These are phyloP conservation scores for Phytophthora macrochlamydospora DNA, from an alignment of 352 stramenopile species.

Conservation along the genomic window DNA sequence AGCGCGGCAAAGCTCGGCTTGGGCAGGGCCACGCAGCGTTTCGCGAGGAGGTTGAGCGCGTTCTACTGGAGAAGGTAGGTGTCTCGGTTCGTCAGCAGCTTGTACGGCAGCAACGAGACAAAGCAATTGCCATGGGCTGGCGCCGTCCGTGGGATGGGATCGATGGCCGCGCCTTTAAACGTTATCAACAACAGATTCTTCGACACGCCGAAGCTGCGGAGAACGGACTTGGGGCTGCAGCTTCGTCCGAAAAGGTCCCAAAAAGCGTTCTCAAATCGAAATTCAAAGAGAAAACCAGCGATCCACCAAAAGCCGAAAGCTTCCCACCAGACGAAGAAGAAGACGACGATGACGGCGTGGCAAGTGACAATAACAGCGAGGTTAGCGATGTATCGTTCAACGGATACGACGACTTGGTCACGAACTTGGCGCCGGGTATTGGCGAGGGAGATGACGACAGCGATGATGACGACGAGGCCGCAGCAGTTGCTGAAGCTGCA, in stretches of 20 bases:
- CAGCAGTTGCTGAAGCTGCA: constrained; percentile 21
- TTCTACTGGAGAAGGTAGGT: constrained; percentile 58
- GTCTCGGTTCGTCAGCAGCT: constrained; percentile 56
- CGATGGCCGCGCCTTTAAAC: constrained; percentile 60
- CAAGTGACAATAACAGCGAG: constrained; percentile 66
- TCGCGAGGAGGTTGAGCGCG: constrained; percentile 59
- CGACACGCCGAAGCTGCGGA: constrained; percentile 40
- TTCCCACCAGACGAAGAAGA: constrained; percentile 15
- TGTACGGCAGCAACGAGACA: constrained; percentile 64
- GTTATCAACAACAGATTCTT: constrained; percentile 57
- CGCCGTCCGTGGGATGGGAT: constrained; percentile 73
- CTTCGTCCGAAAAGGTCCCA: constrained; percentile 5
- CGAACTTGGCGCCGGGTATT: constrained; percentile 21
- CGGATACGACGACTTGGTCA: constrained; percentile 63
- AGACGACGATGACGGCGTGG: constrained; percentile 14
- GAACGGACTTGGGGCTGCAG: constrained; percentile 16
- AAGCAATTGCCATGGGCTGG: constrained; percentile 59
- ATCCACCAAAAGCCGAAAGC: constrained; percentile 20
- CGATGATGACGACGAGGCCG: constrained; percentile 26
- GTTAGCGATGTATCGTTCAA: constrained; percentile 80
- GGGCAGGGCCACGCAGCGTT: constrained; percentile 61
- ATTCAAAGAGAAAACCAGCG: constrained; percentile 11
- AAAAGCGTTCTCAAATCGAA: constrained; percentile 13
- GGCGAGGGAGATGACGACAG: constrained; percentile 25
- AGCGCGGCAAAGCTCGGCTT: constrained; percentile 47